These are phyloP conservation scores for Tuber melanosporum DNA, from an alignment of 495 filamentous ascomycete species.

Conservation along the genomic window DNA sequence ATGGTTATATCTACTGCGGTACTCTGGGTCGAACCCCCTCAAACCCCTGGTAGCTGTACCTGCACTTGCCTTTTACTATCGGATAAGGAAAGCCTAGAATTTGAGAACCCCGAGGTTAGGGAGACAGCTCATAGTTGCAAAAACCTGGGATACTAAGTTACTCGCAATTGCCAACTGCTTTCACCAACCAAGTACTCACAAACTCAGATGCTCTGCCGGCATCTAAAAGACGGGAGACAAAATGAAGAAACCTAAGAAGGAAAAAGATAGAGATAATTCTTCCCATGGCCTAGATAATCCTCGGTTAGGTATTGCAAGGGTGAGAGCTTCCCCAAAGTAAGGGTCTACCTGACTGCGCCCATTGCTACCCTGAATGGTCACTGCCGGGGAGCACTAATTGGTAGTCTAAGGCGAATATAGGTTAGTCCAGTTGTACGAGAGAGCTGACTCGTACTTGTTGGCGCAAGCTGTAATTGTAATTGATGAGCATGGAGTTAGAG, in stretches of 20 bases:
- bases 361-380: background rate
- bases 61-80: background rate
- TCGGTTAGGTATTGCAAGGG: background rate
- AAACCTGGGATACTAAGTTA: background rate
- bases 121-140: background rate
- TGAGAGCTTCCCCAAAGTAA: background rate
- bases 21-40: background rate
- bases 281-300: background rate
- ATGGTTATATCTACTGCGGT: background rate
- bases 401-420: background rate
- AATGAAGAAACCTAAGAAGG: background rate
- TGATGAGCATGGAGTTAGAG: background rate
- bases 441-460: background rate
- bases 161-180: background rate
- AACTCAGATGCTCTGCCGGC: background rate
- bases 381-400: background rate
- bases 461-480: background rate
- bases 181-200: background rate
- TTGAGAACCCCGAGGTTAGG: background rate
- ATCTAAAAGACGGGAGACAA: background rate
- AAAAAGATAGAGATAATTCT: background rate
- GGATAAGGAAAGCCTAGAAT: background rate
- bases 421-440: background rate
- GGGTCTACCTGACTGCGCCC: background rate
- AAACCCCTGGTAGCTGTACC: background rate